Percentiles rank a stretch among this genome's conserved stretches.
Conservation (phyloP, 1,284 basidiomycete species). For the Cryptococcus depauperatus region DNA sequence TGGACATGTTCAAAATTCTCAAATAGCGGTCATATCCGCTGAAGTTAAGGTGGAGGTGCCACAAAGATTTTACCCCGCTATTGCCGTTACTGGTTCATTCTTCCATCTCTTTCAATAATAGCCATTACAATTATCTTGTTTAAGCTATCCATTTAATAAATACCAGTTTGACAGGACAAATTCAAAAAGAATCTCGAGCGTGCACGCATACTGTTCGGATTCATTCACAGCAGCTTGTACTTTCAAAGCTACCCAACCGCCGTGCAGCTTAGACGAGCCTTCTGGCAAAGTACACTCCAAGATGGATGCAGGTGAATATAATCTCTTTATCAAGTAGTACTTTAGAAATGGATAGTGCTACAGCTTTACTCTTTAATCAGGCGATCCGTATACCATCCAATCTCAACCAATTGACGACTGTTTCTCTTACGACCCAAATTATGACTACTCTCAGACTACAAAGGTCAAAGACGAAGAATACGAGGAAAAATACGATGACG, state of each 20-base stretch:
- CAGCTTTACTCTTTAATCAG: background rate
- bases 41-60: background rate
- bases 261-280: background rate
- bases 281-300: background rate
- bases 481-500: slow-evolving; percentile 31
- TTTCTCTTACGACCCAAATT: slow-evolving; percentile 30
- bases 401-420: slow-evolving; percentile 20
- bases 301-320: slow-evolving; percentile 43
- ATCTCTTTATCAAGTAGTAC: background rate
- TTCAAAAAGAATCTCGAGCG: too few relatives aligned
- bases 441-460: slow-evolving; percentile 20
- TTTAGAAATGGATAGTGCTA: background rate
- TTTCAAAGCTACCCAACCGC: too few relatives aligned
- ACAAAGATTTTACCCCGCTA: too few relatives aligned
- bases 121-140: too few relatives aligned
- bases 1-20: slow-evolving; percentile 9
- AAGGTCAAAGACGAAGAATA: slow-evolving; percentile 12
- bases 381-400: background rate
- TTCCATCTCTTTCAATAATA: too few relatives aligned
- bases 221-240: too few relatives aligned
- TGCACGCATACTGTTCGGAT: too few relatives aligned
- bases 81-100: too few relatives aligned
- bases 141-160: too few relatives aligned
- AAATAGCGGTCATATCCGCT: background rate
- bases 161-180: too few relatives aligned